Base-by-base conservation (phyloP, 2,329 filamentous ascomycete genomes). In the Epicoccum sorghinum region DNA sequence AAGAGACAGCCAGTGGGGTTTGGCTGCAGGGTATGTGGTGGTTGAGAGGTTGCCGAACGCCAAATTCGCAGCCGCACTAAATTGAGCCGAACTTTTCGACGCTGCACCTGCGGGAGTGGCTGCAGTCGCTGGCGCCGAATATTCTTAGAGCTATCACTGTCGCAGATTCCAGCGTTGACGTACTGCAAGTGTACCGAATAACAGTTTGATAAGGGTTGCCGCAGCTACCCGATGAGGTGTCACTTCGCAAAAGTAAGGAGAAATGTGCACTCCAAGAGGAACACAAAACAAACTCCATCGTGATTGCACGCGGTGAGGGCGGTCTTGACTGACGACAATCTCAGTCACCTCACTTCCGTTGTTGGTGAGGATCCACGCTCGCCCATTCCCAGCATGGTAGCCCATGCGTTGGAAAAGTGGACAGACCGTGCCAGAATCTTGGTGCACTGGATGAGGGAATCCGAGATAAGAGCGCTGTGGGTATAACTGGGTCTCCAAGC, bases 381-480 rank as follows among this genome's bases (percentile, higher is more conserved):
- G 54, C 47, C 57, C 48, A 59, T 64, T 58, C 59, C 60, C 52
- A 59, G 56, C 47, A 46, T 35, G 60, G 59, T 39, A 61, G 55
- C 47, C 54, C 50, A 55, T 57, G 65, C 62, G 57, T 49, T 52
- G 60, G 58, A 71, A 70, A 70, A 71, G 67, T 71, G 68, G 68
- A 64, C 60, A 47, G 53, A 51, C 55, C 50, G 57, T 60, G 60
- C 56, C 61, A 62, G 57, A 59, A 48, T 50, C 58, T 59, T 63
- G 59, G 64, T 50, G 59, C 55, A 40, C 61, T 68, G 57, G 52
- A 67, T 67, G 49, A 66, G 65, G 64, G 41, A 69, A 65, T 59
- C 61, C 64, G 61, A 69, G 69, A 72, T 71, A 71, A 71, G 61
- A 43, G 63, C 54, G 61, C 37, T 62, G 68, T 71, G 69, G 68